Base-by-base conservation (phyloP, 2,329 filamentous ascomycete species). In the Penicillium sp. region DNA sequence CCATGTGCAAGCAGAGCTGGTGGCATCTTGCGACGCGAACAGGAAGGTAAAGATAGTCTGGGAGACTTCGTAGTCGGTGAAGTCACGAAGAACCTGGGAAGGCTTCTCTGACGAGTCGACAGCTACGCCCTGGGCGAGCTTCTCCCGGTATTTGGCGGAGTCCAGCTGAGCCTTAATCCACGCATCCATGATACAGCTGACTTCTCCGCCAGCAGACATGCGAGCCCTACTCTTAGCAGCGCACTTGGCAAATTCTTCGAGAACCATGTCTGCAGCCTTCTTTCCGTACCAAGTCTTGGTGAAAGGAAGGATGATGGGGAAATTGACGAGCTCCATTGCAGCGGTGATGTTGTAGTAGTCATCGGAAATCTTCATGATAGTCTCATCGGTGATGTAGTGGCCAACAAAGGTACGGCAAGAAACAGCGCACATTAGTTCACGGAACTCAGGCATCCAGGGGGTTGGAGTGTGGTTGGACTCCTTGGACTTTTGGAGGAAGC, bases 211-310 rank as follows among this genome's bases (percentile, higher is more conserved):
- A 58, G 92, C 90, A 70, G 89, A 88, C 91, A 98, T 96, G 70
- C 91, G 90, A 65, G 92, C 90, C 84, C 95, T 97, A 80, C 91
- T 91, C 85, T 97, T 97, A 65, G 92, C 91, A 51, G 94, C 91
- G 74, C 94, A 97, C 80, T 92, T 93, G 75, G 90, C 82, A 74
- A 98, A 98, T 76, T 97, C 93, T 53, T 85, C 86, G 67, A 98
- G 84, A 38, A 97, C 92, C 89, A 96, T 92, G 73, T 97, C 92
- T 62, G 94, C 89, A 31, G 93, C 92, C 82, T 93, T 96, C 86
- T 97, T 97, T 71, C 94, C 95, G 74, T 96, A 96, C 93, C 93
- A 98, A 5, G 93, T 93, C 83, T 93, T 94, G 75, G 93, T 97
- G 84, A 87, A 98, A 45, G 94, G 94, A 46, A 98, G 80, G 75